Evolutionary conservation across 73 alveolate species (phyloP), one percentile per base, ranked within the genome.

Genomic region (Blepharisma japonicum): DNA sequence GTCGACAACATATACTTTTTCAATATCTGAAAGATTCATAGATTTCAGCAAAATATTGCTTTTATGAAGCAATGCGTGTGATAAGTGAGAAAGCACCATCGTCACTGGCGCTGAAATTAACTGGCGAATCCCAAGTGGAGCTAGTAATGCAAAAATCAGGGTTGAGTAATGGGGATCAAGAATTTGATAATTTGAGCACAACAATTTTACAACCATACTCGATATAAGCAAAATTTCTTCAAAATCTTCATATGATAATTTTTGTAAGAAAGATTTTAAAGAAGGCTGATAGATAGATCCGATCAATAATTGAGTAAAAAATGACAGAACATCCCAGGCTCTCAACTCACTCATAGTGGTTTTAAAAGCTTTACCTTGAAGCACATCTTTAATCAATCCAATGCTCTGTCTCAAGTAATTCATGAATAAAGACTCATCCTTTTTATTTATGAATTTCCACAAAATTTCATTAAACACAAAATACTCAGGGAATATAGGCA

Each of bases 401-500:
- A 32, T 32, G 42, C 42, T 1, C 3, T 32, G 42, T 32, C 42
- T 32, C 42, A 32, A 32, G 42, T 32, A 32, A 32, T 32, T 32
- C 42, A 32, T 32, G 42, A 32, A 32, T 32, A 53, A 11, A 53
- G 67, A 14, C 23, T 53, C 23, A 9, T 8, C 23, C 23, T 61
- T 25, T 25, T 25, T 61, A 14, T 18, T 61, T n/a, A 61, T 18
- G 5, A 32, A 32, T 32, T 25, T 25, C 74, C 74, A 61, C 14
- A 61, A 18, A 8, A 25, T 25, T 25, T 25, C 18, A 25, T 61
- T 61, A 25, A n/a, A 61, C 39, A 11, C 18, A 61, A 61, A 61
- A n/a, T 25, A 25, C 46, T 61, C 74, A 61, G 74, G 74, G 23
- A 61, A 61, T 0, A 0, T 39, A 0, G 74, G 74, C n/a, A 61